These are phyloP conservation scores for Camellia lanceoleosa DNA, from an alignment of 148 eudicot species.

Conservation along the genomic window DNA sequence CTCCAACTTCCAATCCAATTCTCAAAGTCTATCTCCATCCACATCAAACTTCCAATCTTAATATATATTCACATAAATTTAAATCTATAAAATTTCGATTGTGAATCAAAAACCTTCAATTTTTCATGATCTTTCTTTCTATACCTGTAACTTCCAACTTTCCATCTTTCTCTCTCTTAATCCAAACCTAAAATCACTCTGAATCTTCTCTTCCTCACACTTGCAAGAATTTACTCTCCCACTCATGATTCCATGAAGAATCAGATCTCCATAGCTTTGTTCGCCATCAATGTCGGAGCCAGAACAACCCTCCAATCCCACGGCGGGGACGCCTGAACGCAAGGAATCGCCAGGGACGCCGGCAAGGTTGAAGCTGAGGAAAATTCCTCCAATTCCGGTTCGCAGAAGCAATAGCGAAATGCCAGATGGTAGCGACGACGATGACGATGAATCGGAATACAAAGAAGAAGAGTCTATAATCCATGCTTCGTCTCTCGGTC, in stretches of 20 bases:
- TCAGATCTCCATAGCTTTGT: not conserved
- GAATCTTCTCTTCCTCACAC: not conserved
- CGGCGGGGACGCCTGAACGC: slow-evolving; percentile 17
- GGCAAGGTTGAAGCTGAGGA: slow-evolving; percentile 36
- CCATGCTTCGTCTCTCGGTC: slow-evolving; percentile 53
- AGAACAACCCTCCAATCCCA: not conserved
- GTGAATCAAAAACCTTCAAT: too few species aligned
- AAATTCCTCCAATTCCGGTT: slow-evolving; percentile 48
- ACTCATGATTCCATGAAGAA: not conserved
- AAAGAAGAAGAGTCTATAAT: slow-evolving; percentile 40
- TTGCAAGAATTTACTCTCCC: not conserved
- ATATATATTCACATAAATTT: too few species aligned
- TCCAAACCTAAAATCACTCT: not conserved
- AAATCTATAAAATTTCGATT: too few species aligned
- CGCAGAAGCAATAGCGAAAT: slow-evolving; percentile 18
- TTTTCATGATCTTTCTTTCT: too few species aligned
- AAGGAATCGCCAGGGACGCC: slow-evolving; percentile 16
- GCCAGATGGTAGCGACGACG: slow-evolving; percentile 15
- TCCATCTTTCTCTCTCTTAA: not conserved
- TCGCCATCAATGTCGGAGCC: slow-evolving; percentile 28
- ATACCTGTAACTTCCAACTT: not conserved
- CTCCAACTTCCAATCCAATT: too few species aligned
- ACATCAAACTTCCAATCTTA: too few species aligned
- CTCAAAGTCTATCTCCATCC: too few species aligned
- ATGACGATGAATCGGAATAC: slow-evolving; percentile 20